phyloP scores from a whole-genome alignment of 2,329 filamentous ascomycete species.

The Fusarium sambucinum region DNA sequence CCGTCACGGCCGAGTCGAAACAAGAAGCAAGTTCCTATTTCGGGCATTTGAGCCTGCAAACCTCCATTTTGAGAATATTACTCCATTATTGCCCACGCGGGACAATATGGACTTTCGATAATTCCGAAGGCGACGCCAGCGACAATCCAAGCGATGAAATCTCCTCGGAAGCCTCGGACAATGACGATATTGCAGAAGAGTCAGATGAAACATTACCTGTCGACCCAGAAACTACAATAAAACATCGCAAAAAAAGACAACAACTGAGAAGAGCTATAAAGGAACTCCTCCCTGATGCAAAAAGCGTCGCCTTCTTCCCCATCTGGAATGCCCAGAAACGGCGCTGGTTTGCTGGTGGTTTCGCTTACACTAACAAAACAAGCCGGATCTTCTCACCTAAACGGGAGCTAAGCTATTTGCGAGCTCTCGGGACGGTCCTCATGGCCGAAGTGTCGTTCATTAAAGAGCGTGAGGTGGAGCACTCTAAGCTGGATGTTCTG shows the following conservation, averaged over 20 bases:
- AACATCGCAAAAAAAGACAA: not conserved
- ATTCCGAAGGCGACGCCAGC: not conserved
- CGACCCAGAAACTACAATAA: rapidly evolving
- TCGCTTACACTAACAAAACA: not conserved
- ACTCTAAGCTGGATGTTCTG: not conserved
- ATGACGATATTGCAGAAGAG: not conserved
- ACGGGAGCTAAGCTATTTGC: not conserved
- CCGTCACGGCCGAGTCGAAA: not conserved
- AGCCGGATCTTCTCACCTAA: not conserved
- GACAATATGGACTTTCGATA: not conserved
- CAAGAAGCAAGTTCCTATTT: not conserved
- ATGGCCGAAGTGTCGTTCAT: conserved; percentile 4
- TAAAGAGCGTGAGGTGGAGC: not conserved
- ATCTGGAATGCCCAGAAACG: conserved; percentile 4
- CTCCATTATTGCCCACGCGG: not conserved
- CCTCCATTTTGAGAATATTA: rapidly evolving
- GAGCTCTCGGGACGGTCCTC: not conserved
- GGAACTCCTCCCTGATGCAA: not conserved
- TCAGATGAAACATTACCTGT: rapidly evolving
- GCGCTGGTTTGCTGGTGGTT: conserved; percentile 7
- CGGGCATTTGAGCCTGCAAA: not conserved
- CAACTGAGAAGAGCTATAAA: not conserved
- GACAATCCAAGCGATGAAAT: not conserved
- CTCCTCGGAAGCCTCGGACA: not conserved
- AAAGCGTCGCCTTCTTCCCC: not conserved